phyloP scores from a whole-genome alignment of 306 rosid genomes.

The Oemleria cerasiformis region DNA sequence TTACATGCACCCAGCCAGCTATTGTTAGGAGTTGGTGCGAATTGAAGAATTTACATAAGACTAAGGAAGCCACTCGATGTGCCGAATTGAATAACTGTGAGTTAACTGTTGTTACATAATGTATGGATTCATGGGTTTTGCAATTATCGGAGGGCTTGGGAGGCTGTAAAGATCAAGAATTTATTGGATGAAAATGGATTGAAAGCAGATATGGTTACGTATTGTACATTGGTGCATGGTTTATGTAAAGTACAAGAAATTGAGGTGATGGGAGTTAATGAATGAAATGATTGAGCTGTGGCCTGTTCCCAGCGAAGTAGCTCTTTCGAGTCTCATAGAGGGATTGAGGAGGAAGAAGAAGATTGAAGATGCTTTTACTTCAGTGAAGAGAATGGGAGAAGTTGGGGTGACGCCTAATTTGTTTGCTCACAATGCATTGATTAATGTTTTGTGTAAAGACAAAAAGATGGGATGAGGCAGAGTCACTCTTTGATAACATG shows the following conservation, averaged over 20 bases:
- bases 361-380: slow-evolving; percentile 51
- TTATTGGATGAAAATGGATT: slow-evolving; percentile 59
- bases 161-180: slow-evolving; percentile 65
- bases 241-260: slow-evolving; percentile 61
- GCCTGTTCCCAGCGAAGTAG: slow-evolving; percentile 63
- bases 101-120: slow-evolving; percentile 57
- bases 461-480: slow-evolving; percentile 66
- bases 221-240: slow-evolving; percentile 70
- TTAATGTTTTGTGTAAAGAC: slow-evolving; percentile 69
- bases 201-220: slow-evolving; percentile 67
- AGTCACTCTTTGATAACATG: slow-evolving; percentile 59
- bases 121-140: slow-evolving; percentile 79
- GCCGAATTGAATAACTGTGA: slow-evolving; percentile 56
- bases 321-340: slow-evolving; percentile 61
- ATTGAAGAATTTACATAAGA: slow-evolving; percentile 57
- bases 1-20: slow-evolving; percentile 62
- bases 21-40: slow-evolving; percentile 66
- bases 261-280: slow-evolving; percentile 45
- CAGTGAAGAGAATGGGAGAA: slow-evolving; percentile 53
- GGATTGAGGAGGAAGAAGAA: slow-evolving; percentile 67
- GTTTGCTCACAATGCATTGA: slow-evolving; percentile 64
- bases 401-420: slow-evolving; percentile 59
- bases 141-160: slow-evolving; percentile 51
- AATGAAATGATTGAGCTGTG: slow-evolving; percentile 74
- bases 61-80: slow-evolving; percentile 52